Evolutionary conservation across 2,329 filamentous ascomycete species (phyloP).

Genomic region (Cordyceps militaris): DNA sequence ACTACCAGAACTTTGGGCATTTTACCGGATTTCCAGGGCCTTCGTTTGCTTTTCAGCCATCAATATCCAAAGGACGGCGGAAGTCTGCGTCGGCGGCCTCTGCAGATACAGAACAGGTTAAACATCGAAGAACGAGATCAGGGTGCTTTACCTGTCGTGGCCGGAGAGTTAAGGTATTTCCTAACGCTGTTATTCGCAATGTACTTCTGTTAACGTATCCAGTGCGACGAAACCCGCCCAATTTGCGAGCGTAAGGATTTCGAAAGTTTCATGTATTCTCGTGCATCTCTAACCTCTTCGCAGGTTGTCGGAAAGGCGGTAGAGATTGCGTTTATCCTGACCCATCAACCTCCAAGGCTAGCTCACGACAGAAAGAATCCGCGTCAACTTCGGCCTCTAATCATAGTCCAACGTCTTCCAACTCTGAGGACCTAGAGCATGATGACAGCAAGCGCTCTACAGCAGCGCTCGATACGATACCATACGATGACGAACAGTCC

Average conservation of each 20-base stretch:
- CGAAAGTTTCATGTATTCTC: neutral
- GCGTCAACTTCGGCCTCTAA: conserved; percentile 31
- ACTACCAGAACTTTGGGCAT: conserved; percentile 41
- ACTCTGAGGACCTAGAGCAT: conserved; percentile 39
- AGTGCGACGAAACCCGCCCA: conserved; percentile 89
- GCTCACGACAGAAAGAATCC: conserved; percentile 29
- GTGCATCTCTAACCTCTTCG: conserved; percentile 22
- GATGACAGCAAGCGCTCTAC: conserved; percentile 21
- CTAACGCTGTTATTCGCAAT: neutral
- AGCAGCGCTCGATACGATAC: conserved; percentile 44
- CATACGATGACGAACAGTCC: conserved; percentile 43
- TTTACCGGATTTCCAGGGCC: conserved; percentile 45
- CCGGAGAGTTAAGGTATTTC: conserved; percentile 69
- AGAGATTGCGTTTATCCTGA: conserved; percentile 89
- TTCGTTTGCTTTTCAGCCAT: conserved; percentile 40
- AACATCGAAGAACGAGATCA: conserved; percentile 87
- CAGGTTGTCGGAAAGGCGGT: conserved; percentile 85
- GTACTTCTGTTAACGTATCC: conserved; percentile 14
- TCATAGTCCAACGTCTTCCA: conserved; percentile 45
- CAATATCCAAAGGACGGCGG: conserved; percentile 42
- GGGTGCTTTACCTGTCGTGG: conserved; percentile 90
- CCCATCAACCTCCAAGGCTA: conserved; percentile 40
- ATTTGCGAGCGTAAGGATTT: conserved; percentile 65
- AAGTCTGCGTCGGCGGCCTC: conserved; percentile 35
- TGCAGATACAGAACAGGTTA: conserved; percentile 62